Conservation (phyloP, 2,329 filamentous ascomycete genomes). For the Aspergillus ibericus region DNA sequence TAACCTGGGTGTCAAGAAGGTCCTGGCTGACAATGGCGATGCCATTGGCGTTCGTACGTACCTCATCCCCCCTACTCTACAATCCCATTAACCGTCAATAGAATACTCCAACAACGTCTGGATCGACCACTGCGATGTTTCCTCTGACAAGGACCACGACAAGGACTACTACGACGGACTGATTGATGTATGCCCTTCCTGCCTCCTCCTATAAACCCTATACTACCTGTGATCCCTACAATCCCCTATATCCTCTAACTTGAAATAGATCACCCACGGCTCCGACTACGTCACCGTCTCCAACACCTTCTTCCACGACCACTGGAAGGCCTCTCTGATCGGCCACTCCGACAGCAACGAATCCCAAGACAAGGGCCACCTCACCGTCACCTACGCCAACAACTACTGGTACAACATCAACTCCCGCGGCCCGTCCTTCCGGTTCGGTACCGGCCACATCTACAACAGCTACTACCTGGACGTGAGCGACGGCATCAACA, state of each 20-base stretch:
- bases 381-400: slow-evolving; percentile 65
- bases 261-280: slow-evolving; percentile 61
- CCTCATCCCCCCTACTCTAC: too few relatives aligned
- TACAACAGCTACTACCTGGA: slow-evolving; percentile 56
- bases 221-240: too few relatives aligned
- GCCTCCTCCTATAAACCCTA: too few relatives aligned
- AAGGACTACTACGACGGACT: slow-evolving; percentile 73
- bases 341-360: slow-evolving; percentile 61
- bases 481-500: slow-evolving; percentile 56
- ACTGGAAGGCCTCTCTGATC: slow-evolving; percentile 63
- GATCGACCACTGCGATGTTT: slow-evolving; percentile 68
- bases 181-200: slow-evolving; percentile 48
- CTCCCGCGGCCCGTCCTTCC: slow-evolving; percentile 62
- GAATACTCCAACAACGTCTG: slow-evolving; percentile 54
- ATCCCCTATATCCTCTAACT: too few relatives aligned
- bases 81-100: slow-evolving; percentile 1
- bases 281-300: slow-evolving; percentile 59
- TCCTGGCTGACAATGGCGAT: slow-evolving; percentile 58
- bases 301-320: slow-evolving; percentile 56
- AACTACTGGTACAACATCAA: slow-evolving; percentile 67
- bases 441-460: slow-evolving; percentile 66
- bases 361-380: slow-evolving; percentile 60
- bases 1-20: slow-evolving; percentile 61
- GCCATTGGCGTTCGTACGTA: slow-evolving; percentile 57
- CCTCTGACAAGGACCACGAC: slow-evolving; percentile 58